Conservation (phyloP, 495 filamentous ascomycete species). For the Jackrogersella multiformis region DNA sequence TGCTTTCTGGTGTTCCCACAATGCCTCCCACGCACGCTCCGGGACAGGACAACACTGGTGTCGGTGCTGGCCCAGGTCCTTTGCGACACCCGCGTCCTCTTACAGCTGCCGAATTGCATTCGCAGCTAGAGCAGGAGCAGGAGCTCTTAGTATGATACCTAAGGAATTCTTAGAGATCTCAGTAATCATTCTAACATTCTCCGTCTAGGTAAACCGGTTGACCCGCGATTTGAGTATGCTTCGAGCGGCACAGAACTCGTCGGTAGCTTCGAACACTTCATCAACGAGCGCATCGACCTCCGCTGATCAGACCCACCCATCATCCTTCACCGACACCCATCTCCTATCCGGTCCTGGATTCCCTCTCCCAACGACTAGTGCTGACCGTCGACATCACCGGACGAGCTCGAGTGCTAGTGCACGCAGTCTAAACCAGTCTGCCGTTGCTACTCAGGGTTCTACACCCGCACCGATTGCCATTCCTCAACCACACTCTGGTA, state of each 20-base stretch:
- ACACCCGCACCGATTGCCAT: constrained; percentile 38
- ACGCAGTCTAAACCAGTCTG: constrained; percentile 63
- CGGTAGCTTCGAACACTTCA: constrained; percentile 81
- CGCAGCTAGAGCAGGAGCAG: constrained; percentile 90
- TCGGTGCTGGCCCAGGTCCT: constrained; percentile 71
- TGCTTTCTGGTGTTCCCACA: constrained; percentile 55
- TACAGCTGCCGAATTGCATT: constrained; percentile 85
- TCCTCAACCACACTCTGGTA: constrained; percentile 43
- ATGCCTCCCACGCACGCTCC: constrained; percentile 44
- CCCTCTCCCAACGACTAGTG: constrained; percentile 49
- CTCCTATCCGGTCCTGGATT: constrained; percentile 50
- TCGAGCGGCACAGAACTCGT: constrained; percentile 80
- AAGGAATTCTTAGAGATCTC: not conserved
- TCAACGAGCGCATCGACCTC: constrained; percentile 66
- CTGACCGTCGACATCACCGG: constrained; percentile 53
- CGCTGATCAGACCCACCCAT: constrained; percentile 47
- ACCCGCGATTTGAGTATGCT: constrained; percentile 84
- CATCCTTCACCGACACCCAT: constrained; percentile 45
- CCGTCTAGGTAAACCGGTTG: constrained; percentile 81
- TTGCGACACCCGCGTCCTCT: constrained; percentile 83
- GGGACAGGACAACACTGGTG: constrained; percentile 63
- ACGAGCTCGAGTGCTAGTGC: constrained; percentile 62
- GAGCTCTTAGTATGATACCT: constrained; percentile 81
- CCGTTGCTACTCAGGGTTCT: constrained; percentile 49
- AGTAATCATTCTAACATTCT: constrained; percentile 8